Evolutionary conservation across 345 rosid species (phyloP), one percentile per base, ranked within the genome.

Genomic region (Noccaea bulbosa): DNA sequence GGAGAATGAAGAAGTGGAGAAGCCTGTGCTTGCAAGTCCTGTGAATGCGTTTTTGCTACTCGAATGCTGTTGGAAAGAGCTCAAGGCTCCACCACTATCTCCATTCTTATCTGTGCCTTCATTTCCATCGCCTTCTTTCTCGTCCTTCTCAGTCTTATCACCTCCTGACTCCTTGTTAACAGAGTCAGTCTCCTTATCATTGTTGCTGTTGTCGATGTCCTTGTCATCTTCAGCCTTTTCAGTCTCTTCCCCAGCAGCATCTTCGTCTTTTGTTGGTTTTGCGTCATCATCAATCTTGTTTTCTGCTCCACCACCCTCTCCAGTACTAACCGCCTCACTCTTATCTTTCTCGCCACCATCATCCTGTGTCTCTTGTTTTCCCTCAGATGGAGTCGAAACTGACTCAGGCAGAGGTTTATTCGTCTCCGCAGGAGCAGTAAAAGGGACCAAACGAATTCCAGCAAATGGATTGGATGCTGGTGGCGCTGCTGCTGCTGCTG

Each of bases 61-160:
- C 41, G 97, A 94, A 78, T 91, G 97, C 82, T 91, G 95, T 46
- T 83, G 91, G 77, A 94, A 94, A 49, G 99, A 89, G 77, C 82
- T 91, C 78, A 94, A 57, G 4, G 80, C 78, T 5, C 82, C 59
- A 68, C 79, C 59, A 70, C 79, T 80, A 49, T 85, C 92, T 40
- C 86, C 78, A 64, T 68, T 76, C 41, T 83, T 73, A 71, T 81
- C 84, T 1, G 54, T 59, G 56, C 62, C 79, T 81, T 79, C 81
- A 32, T 22, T n/a, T n/a, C n/a, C n/a, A n/a, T n/a, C n/a, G 56
- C 62, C 79, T 81, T 79, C 81, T 24, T 22, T 52, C 84, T 62
- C 22, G 22, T 77, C 76, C 44, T 40, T 70, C 51, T 74, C 78
- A 40, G 73, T 56, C 67, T 81, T 65, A 56, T 74, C 81, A 40